A percentile compares a stretch with the other conserved stretches of the same genome.
These are phyloP conservation scores for Nicotiana tabacum DNA, from an alignment of 257 asterid species.

Conservation along the genomic window DNA sequence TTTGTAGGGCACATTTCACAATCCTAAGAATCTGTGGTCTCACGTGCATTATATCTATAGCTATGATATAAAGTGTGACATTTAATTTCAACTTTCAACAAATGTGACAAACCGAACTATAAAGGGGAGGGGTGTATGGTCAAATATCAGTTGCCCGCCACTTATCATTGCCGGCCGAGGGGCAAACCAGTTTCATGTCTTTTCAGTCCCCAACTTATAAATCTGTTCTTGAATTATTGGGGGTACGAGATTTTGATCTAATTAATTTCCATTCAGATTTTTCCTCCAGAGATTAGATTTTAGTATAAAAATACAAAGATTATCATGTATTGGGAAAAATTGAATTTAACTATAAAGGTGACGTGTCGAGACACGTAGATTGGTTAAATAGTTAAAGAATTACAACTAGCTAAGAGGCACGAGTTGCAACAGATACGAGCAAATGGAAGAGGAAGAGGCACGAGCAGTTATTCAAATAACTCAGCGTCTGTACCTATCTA, in stretches of 20 bases:
- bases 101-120: not conserved
- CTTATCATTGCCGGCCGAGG: slow-evolving; percentile 24
- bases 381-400: too few species aligned
- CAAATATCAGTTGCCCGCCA: slow-evolving; percentile 16
- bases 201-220: not conserved
- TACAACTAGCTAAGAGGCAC: too few species aligned
- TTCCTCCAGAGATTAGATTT: too few species aligned
- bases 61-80: not conserved
- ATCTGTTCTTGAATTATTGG: not conserved
- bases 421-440: too few species aligned
- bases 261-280: not conserved
- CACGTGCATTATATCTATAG: not conserved
- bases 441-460: too few species aligned
- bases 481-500: too few species aligned
- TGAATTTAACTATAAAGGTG: too few species aligned
- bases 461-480: too few species aligned
- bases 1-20: too few species aligned
- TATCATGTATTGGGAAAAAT: too few species aligned
- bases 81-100: not conserved
- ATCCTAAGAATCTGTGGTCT: not conserved
- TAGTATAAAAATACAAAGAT: too few species aligned
- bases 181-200: slow-evolving; percentile 13
- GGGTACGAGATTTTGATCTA: not conserved
- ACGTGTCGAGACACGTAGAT: too few species aligned
- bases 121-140: slow-evolving; percentile 8